Conservation (phyloP, 306 rosid genomes). For the Quercus ilex region DNA sequence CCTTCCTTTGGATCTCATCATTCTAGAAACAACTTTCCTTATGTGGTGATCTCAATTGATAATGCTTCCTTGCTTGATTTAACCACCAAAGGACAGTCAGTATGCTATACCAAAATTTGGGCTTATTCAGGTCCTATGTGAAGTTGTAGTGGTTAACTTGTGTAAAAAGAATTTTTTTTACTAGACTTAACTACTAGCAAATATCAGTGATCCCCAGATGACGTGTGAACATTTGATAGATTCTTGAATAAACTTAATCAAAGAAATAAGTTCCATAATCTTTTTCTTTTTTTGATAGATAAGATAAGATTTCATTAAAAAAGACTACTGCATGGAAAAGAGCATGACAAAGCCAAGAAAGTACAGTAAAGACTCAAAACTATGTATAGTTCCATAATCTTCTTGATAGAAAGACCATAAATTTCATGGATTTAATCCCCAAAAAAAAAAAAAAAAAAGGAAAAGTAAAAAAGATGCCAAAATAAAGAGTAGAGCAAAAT, state of each 20-base stretch:
- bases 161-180: background rate
- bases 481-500: background rate
- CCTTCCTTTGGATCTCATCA: background rate
- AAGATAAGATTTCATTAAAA: too few relatives aligned
- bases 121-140: background rate
- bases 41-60: background rate
- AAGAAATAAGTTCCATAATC: too few relatives aligned
- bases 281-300: background rate
- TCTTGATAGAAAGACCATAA: background rate
- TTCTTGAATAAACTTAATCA: background rate
- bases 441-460: too few relatives aligned
- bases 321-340: too few relatives aligned
- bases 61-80: background rate
- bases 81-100: background rate
- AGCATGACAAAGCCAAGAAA: background rate
- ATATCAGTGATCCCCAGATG: background rate
- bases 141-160: background rate
- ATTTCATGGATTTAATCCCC: background rate
- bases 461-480: background rate
- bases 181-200: background rate
- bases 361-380: too few relatives aligned
- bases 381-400: background rate
- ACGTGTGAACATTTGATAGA: background rate
- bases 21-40: background rate
- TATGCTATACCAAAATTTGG: background rate